A percentile compares a stretch with the other conserved stretches of the same genome.
These are phyloP conservation scores for Brassica incana DNA, from an alignment of 345 rosid genomes.

Conservation along the genomic window DNA sequence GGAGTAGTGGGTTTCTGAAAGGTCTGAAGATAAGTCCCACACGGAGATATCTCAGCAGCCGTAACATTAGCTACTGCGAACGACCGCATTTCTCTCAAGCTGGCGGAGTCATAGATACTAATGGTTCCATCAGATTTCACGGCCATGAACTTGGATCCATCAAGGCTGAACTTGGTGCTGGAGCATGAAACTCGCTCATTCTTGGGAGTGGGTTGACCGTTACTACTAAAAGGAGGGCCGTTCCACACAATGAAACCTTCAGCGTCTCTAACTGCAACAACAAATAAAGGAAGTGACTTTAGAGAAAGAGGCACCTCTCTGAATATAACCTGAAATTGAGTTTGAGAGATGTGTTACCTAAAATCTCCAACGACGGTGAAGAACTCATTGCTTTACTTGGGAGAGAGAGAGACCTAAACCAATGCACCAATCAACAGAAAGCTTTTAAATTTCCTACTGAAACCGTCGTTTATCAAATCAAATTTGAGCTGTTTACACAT, in stretches of 20 bases:
- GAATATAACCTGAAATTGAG: background rate
- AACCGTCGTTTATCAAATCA: background rate
- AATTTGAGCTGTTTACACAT: background rate
- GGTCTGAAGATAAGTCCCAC: slow-evolving; percentile 82
- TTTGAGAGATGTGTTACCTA: slow-evolving; percentile 49
- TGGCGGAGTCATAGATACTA: slow-evolving; percentile 60
- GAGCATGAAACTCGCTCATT: slow-evolving; percentile 64
- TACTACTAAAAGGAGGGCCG: slow-evolving; percentile 76
- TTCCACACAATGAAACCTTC: slow-evolving; percentile 75
- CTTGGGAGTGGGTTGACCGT: slow-evolving; percentile 59
- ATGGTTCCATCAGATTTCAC: slow-evolving; percentile 56
- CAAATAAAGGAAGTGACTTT: background rate
- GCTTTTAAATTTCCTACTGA: background rate
- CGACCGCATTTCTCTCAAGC: slow-evolving; percentile 57
- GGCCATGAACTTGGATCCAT: slow-evolving; percentile 74
- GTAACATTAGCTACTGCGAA: slow-evolving; percentile 59
- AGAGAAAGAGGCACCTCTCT: background rate
- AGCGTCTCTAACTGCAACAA: slow-evolving; percentile 64
- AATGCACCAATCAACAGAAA: slow-evolving; percentile 7
- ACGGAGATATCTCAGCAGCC: slow-evolving; percentile 67
- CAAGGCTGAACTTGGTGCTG: slow-evolving; percentile 62
- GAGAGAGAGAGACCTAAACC: slow-evolving; percentile 27
- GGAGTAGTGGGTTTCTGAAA: slow-evolving; percentile 79
- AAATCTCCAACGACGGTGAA: slow-evolving; percentile 65
- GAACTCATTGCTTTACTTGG: slow-evolving; percentile 37